Conservation (phyloP, 305 asterid genomes). For the Caryopteris hybrid region DNA sequence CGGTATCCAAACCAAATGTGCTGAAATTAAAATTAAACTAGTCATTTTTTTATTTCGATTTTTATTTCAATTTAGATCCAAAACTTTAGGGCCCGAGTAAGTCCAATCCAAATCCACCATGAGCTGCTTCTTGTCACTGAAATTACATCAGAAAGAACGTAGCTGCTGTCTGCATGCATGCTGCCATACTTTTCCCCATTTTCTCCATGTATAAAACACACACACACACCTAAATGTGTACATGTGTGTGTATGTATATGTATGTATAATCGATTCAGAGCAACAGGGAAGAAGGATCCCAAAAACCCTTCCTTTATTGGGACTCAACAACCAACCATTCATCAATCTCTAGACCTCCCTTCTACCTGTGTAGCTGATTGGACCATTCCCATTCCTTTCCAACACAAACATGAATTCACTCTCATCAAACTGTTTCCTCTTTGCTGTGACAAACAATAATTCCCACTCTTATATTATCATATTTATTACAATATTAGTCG, state of each 20-base stretch:
- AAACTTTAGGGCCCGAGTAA: no score
- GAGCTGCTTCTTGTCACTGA: no score
- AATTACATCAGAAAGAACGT: background rate
- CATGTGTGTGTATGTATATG: no score
- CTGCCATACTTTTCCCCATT: background rate
- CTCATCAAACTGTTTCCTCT: background rate
- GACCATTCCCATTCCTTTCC: constrained; percentile 12
- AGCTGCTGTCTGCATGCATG: background rate
- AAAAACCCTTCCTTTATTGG: constrained; percentile 13
- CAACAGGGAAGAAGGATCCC: background rate
- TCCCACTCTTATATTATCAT: background rate
- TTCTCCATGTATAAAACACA: no score
- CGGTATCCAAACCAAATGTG: no score
- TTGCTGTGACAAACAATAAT: background rate
- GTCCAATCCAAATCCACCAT: background rate
- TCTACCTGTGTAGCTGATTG: background rate
- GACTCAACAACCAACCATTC: constrained; percentile 17
- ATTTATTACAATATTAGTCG: no score
- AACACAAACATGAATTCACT: background rate
- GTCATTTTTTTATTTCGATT: no score
- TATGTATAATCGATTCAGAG: background rate
- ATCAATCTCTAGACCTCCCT: background rate
- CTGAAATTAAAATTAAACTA: no score
- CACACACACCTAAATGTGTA: no score
- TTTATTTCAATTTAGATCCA: no score